Base-by-base conservation (phyloP, 129 eudicot genomes). In the Kitagawia praeruptora region DNA sequence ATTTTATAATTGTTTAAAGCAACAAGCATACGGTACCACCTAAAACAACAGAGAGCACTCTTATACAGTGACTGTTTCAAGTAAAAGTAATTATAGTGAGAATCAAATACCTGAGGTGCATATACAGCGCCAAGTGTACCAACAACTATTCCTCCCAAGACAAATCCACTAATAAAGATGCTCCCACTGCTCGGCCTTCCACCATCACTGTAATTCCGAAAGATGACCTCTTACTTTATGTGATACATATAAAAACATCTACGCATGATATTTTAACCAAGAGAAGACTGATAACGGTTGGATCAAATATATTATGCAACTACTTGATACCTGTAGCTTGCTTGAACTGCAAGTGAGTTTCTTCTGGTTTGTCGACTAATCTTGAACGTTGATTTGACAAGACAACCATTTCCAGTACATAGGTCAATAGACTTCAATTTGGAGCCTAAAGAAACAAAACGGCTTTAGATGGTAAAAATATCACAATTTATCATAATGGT, bases 51-150 rank as follows among this genome's bases (percentile, higher is more conserved):
- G 39, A 41, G 34, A 53, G 70, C 56, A 74, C 38, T 23, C 72
- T 23, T 37, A 75, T 19, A 58, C 61, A 79, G 40, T 16, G 61
- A 77, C 51, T 49, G 3, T 34, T 78, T 15, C 46, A 25, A 3
- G 19, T 11, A 41, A 44, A 74, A 56, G 45, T 9, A 23, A 63
- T 28, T 21, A 69, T 64, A 77, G 25, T 70, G 51, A 70, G n/a
- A 69, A 84, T 37, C n/a, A 85, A 70, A 82, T 67, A 93, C 98
- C 98, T 93, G 90, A 81, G 98, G 96, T 63, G 98, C 98, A 78
- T 83, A 90, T 58, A 93, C 89, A 89, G 88, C 86, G 48, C 96
- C 96, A 74, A 93, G 90, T n/a, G 98, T 80, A 85, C 96, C 98
- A 77, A 93, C 90, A 81, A 93, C 75, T 78, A 93, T 64, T 81